Base-by-base conservation (phyloP, 805 yeast genomes). In the Spathaspora arborariae region DNA sequence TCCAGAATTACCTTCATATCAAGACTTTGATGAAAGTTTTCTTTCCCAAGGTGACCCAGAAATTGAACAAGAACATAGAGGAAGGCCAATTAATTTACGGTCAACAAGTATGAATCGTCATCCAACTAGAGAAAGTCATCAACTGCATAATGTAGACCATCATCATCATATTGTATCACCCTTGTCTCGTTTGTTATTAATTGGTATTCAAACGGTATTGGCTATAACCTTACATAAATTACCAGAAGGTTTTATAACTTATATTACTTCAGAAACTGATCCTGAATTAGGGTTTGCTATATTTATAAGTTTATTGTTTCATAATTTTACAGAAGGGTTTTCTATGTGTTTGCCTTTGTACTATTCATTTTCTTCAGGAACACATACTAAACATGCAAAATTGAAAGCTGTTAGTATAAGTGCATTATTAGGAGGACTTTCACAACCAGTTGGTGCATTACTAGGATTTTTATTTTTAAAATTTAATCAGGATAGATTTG, bases 191-290 rank as follows among this genome's bases (percentile, higher is more conserved):
- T 67, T 92, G n/a, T 65, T 92, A 9, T 80, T 96, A 4, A 89
- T 92, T 48, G 97, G 97, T 3, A 63, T 94, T 19, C 97, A 94
- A 63, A 92, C 98, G 0, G 82, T 91, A 5, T 62, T 91, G 43
- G 98, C 96, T 0, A 80, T 92, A 22, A 79, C 95, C 0, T 66
- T 94, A 22, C 99, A 92, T 67, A 91, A 94, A 62, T 74, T 92
- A 20, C 99, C 99, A 0, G 99, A 92, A 65, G 99, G 99, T 0
- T 88, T 92, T 58, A 82, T 92, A 45, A 85, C 95, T 40, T 92
- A 80, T 62, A 86, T 85, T 27, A 90, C 94, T 0, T 76, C 89
- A 2, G 87, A 85, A 57, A 80, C 85, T 1, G 67, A 75, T 48
- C 70, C 72, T 4, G 65, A 74, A 26, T 66, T 90, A 21, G 97